Evolutionary conservation across 2,329 filamentous ascomycete species (phyloP), one percentile per base, ranked within the genome.

Genomic region (Sporothrix inflata): DNA sequence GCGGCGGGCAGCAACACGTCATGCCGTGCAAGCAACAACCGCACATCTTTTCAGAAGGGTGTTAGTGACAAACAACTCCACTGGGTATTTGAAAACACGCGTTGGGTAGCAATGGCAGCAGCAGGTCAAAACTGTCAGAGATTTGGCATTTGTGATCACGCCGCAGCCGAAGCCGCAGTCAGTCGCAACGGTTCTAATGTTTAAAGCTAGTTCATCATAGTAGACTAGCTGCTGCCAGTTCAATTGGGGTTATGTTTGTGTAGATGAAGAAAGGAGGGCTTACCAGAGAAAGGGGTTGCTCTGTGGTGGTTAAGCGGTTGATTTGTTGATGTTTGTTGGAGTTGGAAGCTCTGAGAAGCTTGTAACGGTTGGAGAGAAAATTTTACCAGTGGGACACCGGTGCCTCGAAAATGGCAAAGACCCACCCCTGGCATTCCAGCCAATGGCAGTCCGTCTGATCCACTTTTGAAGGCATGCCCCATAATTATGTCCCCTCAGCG

Each of bases 111-210:
- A n/a, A 71, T 8, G 69, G 53, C 40, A 55, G 40, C 21, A 60
- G 19, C 30, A 65, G 49, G 57, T 42, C 57, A 7, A 65, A 34
- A 21, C 12, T 30, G 65, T 78, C 74, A 79, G 78, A 83, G 82
- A 78, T 79, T 80, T 82, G 84, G 83, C 84, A 82, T 80, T 82
- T 86, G 80, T 83, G 83, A 86, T 87, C 85, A 87, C 81, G 79
- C 84, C 84, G 81, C 82, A 80, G 78, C 60, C 57, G 49, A 76
- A 73, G 76, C 77, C 80, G 81, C 81, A 83, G 83, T 87, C 85
- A 87, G 83, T 87, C 84, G 85, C 85, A 87, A 86, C 85, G 85
- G 85, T 87, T 87, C 85, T 87, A 83, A 83, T 78, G 79, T 83
- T 81, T 82, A 80, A 83, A 81, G 51, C 78, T 79, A 78, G 81